Evolutionary conservation across 2,329 filamentous ascomycete species (phyloP).

Genomic region (Diaporthe sp.): DNA sequence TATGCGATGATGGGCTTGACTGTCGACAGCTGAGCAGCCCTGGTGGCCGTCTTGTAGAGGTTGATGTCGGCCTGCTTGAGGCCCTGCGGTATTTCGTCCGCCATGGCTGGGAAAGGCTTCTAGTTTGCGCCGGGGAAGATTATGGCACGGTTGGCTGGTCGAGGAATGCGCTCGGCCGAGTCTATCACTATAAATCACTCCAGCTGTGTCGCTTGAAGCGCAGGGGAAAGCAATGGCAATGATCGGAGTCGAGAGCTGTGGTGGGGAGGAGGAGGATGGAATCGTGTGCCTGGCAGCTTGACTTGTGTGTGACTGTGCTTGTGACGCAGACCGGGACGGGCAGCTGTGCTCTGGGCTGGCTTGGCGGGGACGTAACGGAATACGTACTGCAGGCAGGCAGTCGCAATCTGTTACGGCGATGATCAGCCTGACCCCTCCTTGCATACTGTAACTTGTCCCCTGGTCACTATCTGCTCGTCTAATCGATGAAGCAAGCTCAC

Average conservation of each 20-base stretch:
- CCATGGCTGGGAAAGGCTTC: slow-evolving; percentile 66
- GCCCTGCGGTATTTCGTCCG: slow-evolving; percentile 74
- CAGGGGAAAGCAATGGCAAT: background rate
- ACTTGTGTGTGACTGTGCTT: background rate
- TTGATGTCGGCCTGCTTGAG: slow-evolving; percentile 85
- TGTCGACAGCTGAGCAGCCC: slow-evolving; percentile 85
- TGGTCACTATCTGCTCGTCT: background rate
- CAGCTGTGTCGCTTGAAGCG: background rate
- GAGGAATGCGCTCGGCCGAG: background rate
- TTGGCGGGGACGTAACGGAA: slow-evolving; percentile 17
- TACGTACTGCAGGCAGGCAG: background rate
- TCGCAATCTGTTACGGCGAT: background rate
- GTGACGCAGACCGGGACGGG: background rate
- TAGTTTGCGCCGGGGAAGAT: background rate
- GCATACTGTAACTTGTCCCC: background rate
- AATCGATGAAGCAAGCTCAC: slow-evolving; percentile 34
- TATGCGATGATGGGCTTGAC: slow-evolving; percentile 91
- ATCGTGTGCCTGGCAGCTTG: background rate
- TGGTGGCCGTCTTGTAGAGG: slow-evolving; percentile 76
- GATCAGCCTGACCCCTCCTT: background rate
- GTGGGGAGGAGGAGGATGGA: no score
- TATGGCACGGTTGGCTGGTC: background rate
- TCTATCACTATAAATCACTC: background rate
- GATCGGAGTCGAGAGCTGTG: background rate
- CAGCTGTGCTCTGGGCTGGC: slow-evolving; percentile 4